Percentiles rank a stretch among this genome's conserved stretches.
These are phyloP conservation scores for Clarireedia homoeocarpa DNA, from an alignment of 2,329 filamentous ascomycete species.

Conservation along the genomic window DNA sequence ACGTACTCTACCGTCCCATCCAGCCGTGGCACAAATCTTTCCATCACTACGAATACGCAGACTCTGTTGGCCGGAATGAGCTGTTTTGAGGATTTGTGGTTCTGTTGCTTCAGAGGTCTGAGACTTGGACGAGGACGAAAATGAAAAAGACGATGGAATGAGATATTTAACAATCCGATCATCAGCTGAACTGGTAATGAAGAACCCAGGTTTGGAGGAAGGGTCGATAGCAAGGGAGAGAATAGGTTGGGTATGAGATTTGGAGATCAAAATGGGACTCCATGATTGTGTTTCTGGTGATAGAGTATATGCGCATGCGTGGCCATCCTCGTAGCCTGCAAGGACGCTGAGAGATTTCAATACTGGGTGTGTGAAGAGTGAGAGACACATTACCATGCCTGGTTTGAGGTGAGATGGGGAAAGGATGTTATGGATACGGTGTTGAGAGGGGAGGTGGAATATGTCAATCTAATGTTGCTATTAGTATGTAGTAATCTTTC, in stretches of 20 bases:
- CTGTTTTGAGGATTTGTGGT: conserved; percentile 62
- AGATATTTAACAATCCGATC: conserved; percentile 70
- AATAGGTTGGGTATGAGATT: conserved; percentile 71
- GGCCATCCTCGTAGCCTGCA: conserved; percentile 80
- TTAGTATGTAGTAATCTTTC: conserved; percentile 14
- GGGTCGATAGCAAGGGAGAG: conserved; percentile 63
- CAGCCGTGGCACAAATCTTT: conserved; percentile 78
- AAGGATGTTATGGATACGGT: conserved; percentile 52
- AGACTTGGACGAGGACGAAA: neutral
- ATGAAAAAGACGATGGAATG: conserved; percentile 36
- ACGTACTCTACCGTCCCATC: conserved; percentile 78
- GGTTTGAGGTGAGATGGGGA: conserved; percentile 38
- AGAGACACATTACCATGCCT: conserved; percentile 86
- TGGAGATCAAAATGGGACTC: conserved; percentile 51
- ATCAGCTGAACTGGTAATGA: conserved; percentile 78
- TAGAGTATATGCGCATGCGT: conserved; percentile 53
- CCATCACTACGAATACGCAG: conserved; percentile 71
- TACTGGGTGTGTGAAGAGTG: conserved; percentile 43
- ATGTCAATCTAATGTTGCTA: conserved; percentile 56
- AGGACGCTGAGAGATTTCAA: conserved; percentile 50
- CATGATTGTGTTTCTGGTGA: neutral
- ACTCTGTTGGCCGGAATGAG: conserved; percentile 84
- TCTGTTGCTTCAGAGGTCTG: conserved; percentile 1
- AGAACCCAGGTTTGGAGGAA: conserved; percentile 43
- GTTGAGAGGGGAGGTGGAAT: conserved; percentile 70